Evolutionary conservation across 331 rosid species (phyloP).

Genomic region (Malus hybrid): DNA sequence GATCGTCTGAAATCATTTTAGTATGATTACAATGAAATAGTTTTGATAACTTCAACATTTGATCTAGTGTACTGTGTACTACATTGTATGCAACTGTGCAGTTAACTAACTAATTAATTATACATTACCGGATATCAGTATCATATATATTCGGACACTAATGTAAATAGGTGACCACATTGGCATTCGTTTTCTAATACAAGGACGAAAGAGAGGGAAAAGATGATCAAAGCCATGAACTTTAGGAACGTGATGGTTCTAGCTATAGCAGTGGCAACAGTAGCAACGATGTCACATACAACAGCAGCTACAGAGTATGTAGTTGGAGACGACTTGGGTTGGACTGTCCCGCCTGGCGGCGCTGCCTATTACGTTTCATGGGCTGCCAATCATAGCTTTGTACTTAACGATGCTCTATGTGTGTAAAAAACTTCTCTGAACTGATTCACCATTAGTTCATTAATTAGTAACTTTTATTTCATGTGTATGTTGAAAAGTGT

Average conservation of each 20-base stretch:
- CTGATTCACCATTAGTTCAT: background rate
- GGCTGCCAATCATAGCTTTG: constrained; percentile 8
- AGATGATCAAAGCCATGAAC: background rate
- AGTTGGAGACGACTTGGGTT: constrained; percentile 11
- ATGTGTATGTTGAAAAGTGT: no score
- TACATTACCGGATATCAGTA: no score
- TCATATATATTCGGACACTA: no score
- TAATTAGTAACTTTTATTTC: background rate
- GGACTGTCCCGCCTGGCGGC: constrained; percentile 8
- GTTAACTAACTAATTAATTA: no score
- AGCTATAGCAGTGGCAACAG: background rate
- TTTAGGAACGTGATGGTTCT: background rate
- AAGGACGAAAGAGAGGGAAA: background rate
- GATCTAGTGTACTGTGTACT: no score
- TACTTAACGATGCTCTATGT: background rate
- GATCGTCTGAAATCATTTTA: no score
- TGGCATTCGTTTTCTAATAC: no score
- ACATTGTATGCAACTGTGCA: no score
- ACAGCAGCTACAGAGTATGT: background rate
- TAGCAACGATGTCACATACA: background rate
- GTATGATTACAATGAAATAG: no score
- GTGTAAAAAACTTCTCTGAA: no score
- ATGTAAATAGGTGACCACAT: no score
- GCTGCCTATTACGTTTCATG: background rate
- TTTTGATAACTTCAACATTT: no score